Conservation (phyloP, 352 stramenopile species). For the Pythium phragmitis region DNA sequence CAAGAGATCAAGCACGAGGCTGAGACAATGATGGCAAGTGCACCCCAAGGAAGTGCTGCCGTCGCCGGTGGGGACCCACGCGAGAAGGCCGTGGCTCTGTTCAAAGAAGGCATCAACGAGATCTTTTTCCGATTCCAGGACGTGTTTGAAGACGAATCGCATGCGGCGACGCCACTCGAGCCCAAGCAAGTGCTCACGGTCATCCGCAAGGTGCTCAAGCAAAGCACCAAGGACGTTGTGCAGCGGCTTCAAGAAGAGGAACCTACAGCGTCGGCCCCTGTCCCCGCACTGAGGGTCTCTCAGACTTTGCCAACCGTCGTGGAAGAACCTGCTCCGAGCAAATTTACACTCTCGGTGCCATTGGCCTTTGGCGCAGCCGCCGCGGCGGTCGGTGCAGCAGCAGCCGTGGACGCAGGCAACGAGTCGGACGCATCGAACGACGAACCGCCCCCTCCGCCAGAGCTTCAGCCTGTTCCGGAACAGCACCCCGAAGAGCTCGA, state of each 20-base stretch:
- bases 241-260: slow-evolving; percentile 43
- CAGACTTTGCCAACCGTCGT: neutral
- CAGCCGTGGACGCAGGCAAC: slow-evolving; percentile 1
- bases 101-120: slow-evolving; percentile 79
- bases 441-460: slow-evolving; percentile 25
- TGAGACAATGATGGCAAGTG: slow-evolving; percentile 40
- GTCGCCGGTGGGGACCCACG: slow-evolving; percentile 19
- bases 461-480: slow-evolving; percentile 7
- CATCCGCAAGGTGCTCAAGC: slow-evolving; percentile 78
- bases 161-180: slow-evolving; percentile 44
- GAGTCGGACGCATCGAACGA: slow-evolving; percentile 18
- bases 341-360: slow-evolving; percentile 11
- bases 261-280: neutral
- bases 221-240: slow-evolving; percentile 74
- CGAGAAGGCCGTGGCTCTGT: slow-evolving; percentile 48
- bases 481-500: neutral
- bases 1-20: slow-evolving; percentile 62
- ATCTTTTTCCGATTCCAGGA: slow-evolving; percentile 86
- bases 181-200: slow-evolving; percentile 67
- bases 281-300: neutral
- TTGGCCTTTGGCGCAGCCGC: slow-evolving; percentile 10
- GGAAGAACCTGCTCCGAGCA: neutral
- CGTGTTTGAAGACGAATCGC: slow-evolving; percentile 58
- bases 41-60: neutral
- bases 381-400: slow-evolving; percentile 10